Percentiles rank a stretch among this genome's conserved stretches.
Evolutionary conservation across 129 eudicot genomes (phyloP).

Genomic region (Pulicaria dysenterica): DNA sequence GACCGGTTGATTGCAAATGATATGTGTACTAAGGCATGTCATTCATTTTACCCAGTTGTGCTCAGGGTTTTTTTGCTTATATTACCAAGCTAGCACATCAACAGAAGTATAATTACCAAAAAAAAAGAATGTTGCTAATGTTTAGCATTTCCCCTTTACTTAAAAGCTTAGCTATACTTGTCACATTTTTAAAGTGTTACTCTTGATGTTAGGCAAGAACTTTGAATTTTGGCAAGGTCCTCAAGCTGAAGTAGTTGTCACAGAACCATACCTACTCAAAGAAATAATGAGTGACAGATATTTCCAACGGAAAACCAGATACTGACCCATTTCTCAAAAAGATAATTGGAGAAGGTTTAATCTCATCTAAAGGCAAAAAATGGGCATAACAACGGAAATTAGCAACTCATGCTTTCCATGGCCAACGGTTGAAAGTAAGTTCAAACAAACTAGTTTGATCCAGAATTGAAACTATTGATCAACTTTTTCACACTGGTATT

Average conservation of each 20-base stretch:
- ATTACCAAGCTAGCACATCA: no score
- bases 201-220: slow-evolving; percentile 31
- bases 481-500: no score
- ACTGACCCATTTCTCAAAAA: slow-evolving; percentile 8
- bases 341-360: slow-evolving; percentile 37
- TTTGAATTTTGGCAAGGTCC: slow-evolving; percentile 40
- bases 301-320: slow-evolving; percentile 24
- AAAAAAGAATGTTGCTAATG: no score
- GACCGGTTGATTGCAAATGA: no score
- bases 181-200: background rate
- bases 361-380: slow-evolving; percentile 33
- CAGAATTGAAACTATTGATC: no score
- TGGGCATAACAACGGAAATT: slow-evolving; percentile 41
- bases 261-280: slow-evolving; percentile 29
- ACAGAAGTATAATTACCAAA: no score
- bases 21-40: no score
- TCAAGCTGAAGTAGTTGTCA: slow-evolving; percentile 20
- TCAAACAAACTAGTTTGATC: background rate
- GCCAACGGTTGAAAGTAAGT: slow-evolving; percentile 23
- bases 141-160: no score
- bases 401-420: slow-evolving; percentile 46
- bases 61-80: no score
- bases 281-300: slow-evolving; percentile 33
- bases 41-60: no score
- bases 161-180: background rate